Evolutionary conservation across 257 asterid genomes (phyloP).

Genomic region (Salvia hispanica): DNA sequence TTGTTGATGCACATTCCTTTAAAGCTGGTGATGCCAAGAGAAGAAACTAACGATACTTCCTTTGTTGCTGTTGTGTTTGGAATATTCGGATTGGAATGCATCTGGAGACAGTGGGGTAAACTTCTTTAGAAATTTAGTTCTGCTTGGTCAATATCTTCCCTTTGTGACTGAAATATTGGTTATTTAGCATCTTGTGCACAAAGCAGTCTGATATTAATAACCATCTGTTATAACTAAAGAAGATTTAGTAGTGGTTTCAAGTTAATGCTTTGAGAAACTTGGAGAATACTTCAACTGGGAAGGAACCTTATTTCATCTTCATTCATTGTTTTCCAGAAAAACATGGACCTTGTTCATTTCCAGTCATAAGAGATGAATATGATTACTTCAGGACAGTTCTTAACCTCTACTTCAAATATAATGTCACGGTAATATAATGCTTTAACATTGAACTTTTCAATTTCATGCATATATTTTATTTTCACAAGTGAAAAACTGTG

Average conservation of each 20-base stretch:
- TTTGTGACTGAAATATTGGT: slow-evolving; percentile 19
- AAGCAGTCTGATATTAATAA: too few species aligned
- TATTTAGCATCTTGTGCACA: neutral
- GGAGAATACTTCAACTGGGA: slow-evolving; percentile 14
- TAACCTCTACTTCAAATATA: slow-evolving; percentile 73
- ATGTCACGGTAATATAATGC: slow-evolving; percentile 71
- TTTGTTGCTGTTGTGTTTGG: slow-evolving; percentile 47
- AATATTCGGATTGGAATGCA: slow-evolving; percentile 46
- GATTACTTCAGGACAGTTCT: slow-evolving; percentile 66
- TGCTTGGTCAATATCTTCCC: slow-evolving; percentile 27
- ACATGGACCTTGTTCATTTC: slow-evolving; percentile 86
- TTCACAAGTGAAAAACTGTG: neutral
- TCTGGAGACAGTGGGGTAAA: slow-evolving; percentile 83
- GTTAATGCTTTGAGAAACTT: neutral
- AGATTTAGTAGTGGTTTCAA: neutral
- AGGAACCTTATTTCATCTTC: slow-evolving; percentile 25
- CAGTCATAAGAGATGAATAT: slow-evolving; percentile 64
- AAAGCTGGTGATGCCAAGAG: slow-evolving; percentile 29
- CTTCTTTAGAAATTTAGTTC: slow-evolving; percentile 29
- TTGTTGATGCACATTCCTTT: slow-evolving; percentile 22
- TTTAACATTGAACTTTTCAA: neutral
- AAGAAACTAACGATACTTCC: slow-evolving; percentile 44
- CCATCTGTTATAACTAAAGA: too few species aligned
- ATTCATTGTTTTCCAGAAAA: slow-evolving; percentile 57
- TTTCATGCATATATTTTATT: neutral